Conservation (phyloP, 1,139 yeast species). For the Insectozyma bohioensis region DNA sequence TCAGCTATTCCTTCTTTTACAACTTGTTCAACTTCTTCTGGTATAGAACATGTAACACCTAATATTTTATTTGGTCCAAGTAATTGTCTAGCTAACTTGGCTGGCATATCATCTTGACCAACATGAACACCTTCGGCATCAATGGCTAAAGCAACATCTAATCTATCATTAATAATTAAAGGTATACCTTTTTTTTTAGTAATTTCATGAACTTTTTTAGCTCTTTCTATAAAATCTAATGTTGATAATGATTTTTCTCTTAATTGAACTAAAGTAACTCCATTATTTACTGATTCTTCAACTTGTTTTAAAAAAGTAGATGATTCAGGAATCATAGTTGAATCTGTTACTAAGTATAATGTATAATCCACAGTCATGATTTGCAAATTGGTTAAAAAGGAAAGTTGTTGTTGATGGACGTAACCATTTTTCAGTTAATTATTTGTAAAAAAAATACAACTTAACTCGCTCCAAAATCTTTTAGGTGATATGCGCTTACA, state of each 20-base stretch:
- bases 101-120: slow-evolving; percentile 89
- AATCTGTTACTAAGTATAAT: slow-evolving; percentile 79
- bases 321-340: slow-evolving; percentile 69
- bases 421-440: too few species aligned
- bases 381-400: too few species aligned
- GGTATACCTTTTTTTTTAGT: slow-evolving; percentile 67
- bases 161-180: slow-evolving; percentile 80
- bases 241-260: slow-evolving; percentile 80
- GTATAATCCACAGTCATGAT: slow-evolving; percentile 65
- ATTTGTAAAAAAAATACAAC: too few species aligned
- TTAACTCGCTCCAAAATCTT: too few species aligned
- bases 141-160: slow-evolving; percentile 86
- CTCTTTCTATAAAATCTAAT: slow-evolving; percentile 62
- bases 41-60: slow-evolving; percentile 73
- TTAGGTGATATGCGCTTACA: too few species aligned
- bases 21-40: slow-evolving; percentile 58
- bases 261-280: slow-evolving; percentile 80
- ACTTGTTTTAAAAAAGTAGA: slow-evolving; percentile 62
- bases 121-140: slow-evolving; percentile 94
- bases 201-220: slow-evolving; percentile 57
- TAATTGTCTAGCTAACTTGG: slow-evolving; percentile 54
- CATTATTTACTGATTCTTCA: slow-evolving; percentile 59
- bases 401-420: too few species aligned
- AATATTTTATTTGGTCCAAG: slow-evolving; percentile 74
- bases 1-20: slow-evolving; percentile 60